Conservation (phyloP, 2,329 filamentous ascomycete species). For the Ophiocordyceps camponoti-leonardi region DNA sequence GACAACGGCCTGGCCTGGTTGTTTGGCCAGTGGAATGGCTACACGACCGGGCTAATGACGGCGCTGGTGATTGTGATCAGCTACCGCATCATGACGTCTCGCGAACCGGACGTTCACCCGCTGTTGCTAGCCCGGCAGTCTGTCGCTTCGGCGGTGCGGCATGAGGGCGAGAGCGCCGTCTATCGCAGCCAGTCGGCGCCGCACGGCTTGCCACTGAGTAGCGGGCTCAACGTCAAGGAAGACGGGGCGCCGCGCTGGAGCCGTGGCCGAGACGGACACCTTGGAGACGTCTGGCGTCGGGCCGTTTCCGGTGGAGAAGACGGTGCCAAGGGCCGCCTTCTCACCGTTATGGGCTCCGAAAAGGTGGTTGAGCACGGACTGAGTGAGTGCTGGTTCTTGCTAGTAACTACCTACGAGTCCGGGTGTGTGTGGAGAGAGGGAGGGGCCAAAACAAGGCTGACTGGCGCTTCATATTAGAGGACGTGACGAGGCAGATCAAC, state of each 20-base stretch:
- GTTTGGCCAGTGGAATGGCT: constrained; percentile 65
- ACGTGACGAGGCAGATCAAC: constrained; percentile 73
- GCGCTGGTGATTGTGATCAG: constrained; percentile 49
- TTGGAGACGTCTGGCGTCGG: constrained; percentile 79
- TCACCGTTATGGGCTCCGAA: constrained; percentile 64
- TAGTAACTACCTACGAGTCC: too few species aligned
- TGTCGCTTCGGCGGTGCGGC: constrained; percentile 58
- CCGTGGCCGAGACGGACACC: constrained; percentile 67
- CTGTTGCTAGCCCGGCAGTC: constrained; percentile 79
- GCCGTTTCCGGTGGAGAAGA: constrained; percentile 47
- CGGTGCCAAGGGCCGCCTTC: constrained; percentile 52
- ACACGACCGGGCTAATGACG: constrained; percentile 54
- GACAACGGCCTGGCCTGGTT: constrained; percentile 55
- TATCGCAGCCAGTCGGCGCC: constrained; percentile 75
- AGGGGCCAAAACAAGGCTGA: neutral
- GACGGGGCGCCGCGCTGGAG: constrained; percentile 68
- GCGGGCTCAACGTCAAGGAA: constrained; percentile 69
- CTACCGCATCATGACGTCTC: constrained; percentile 51
- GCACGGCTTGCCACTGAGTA: constrained; percentile 64
- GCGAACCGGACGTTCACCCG: constrained; percentile 82
- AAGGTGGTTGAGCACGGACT: constrained; percentile 56
- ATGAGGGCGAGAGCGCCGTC: constrained; percentile 68
- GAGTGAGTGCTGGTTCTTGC: constrained; percentile 6
- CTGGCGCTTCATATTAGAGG: constrained; percentile 22
- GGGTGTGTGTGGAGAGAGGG: too few species aligned